A percentile compares a stretch with the other conserved stretches of the same genome.
These are phyloP conservation scores for Kuraishia ogatae DNA, from an alignment of 805 yeast genomes.

Conservation along the genomic window DNA sequence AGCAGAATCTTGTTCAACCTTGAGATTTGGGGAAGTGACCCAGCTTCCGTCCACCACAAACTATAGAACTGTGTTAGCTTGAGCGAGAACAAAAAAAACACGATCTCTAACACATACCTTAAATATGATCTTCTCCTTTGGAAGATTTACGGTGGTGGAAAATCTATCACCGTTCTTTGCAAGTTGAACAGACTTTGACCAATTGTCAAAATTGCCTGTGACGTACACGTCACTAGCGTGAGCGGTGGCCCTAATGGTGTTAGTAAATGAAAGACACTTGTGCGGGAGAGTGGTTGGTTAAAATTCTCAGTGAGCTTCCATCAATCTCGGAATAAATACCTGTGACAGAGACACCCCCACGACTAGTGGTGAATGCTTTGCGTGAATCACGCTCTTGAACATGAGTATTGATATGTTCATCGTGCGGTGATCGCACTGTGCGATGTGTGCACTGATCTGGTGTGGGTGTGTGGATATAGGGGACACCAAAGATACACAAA, in stretches of 20 bases:
- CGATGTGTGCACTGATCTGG: too few species aligned
- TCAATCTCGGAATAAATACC: too few species aligned
- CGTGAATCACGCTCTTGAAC: too few species aligned
- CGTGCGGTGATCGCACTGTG: too few species aligned
- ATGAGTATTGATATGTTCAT: too few species aligned
- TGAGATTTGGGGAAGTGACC: constrained; percentile 31
- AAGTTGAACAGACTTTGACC: constrained; percentile 39
- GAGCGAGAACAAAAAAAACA: background rate
- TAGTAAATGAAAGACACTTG: constrained; percentile 5
- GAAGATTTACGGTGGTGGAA: constrained; percentile 34
- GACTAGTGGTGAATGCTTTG: too few species aligned
- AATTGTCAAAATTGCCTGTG: constrained; percentile 53
- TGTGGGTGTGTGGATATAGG: too few species aligned
- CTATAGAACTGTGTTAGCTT: constrained; percentile 3
- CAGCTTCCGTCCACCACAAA: constrained; percentile 55
- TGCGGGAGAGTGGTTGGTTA: background rate
- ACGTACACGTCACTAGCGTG: constrained; percentile 35
- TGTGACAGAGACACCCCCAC: too few species aligned
- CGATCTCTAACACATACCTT: constrained; percentile 18
- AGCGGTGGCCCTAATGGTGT: constrained; percentile 18
- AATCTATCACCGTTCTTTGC: constrained; percentile 32
- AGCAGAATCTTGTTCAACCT: constrained; percentile 27
- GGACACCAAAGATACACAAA: too few species aligned
- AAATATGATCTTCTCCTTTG: constrained; percentile 32
- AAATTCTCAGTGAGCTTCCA: too few species aligned